Evolutionary conservation across 2,329 filamentous ascomycete species (phyloP), one percentile per base, ranked within the genome.

Genomic region (Trichoderma gracile): DNA sequence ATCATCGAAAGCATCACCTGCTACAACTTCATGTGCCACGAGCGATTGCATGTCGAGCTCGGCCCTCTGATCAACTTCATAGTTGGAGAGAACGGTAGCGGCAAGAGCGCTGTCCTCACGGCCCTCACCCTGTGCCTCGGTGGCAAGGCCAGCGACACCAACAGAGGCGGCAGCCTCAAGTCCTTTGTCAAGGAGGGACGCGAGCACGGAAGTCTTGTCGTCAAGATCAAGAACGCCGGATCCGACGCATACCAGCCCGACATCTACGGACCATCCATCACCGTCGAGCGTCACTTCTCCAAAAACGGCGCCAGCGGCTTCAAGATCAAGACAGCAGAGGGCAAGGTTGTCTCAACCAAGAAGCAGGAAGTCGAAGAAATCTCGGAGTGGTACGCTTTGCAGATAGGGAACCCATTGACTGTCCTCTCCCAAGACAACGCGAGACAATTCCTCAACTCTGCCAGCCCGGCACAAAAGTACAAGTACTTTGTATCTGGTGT

Each of bases 21-120:
- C 75, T 85, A 87, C 70, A 97, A 97, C 75, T 98, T 98, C 77
- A 98, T 98, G 95, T 98, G 94, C 72, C 95, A 99, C 75, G 82
- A 87, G 50, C 88, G 89, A 63, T 84, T 98, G 19, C 86, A 89
- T 49, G 90, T 96, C 66, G 85, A 90, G 64, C 82, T 99, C n/a
- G 95, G 95, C 0, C 95, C 95, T 0, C 81, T 97, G 43, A 96
- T 99, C 76, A 99, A 99, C 77, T 99, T 99, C 77, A 93, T 99
- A 67, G 93, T 97, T 63, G 95, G 95, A 17, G 93, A 97, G 76
- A 99, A 99, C 74, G 95, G 95, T 38, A 98, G 94, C 74, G 95
- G 95, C 42, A 99, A 99, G 80, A 99, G 95, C 75, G 95, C 95
- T 3, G 90, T 98, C 15, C 80, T 99, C 30, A 98, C 95, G 0